Conservation (phyloP, 2,329 filamentous ascomycete genomes). For the Zymoseptoria crescenta region DNA sequence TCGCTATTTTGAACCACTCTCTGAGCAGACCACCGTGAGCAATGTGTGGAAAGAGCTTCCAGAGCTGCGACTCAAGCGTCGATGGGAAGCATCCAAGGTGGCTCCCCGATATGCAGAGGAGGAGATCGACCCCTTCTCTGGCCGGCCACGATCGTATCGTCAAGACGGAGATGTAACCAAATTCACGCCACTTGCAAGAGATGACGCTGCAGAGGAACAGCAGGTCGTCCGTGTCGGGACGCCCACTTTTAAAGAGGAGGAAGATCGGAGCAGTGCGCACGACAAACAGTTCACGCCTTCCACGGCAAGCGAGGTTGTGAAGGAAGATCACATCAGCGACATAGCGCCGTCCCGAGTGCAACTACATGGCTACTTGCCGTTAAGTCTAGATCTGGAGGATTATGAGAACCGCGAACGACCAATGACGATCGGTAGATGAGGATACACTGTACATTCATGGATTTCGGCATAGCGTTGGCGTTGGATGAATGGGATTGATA, state of each 20-base stretch:
- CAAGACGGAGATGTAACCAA: not conserved
- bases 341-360: conserved; percentile 5
- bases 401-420: conserved; percentile 16
- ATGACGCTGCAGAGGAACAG: not conserved
- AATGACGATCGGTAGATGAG: conserved; percentile 8
- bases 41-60: not conserved
- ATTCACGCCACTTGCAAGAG: not conserved
- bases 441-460: not conserved
- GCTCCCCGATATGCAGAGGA: not conserved
- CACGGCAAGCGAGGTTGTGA: not conserved
- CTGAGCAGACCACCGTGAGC: not conserved
- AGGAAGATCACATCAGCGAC: not conserved
- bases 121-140: not conserved
- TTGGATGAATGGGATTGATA: not conserved
- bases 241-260: not conserved
- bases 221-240: not conserved
- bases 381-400: conserved; percentile 7
- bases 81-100: not conserved
- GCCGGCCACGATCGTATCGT: not conserved
- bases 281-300: not conserved
- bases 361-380: conserved; percentile 8
- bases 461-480: conserved; percentile 17
- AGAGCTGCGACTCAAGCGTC: not conserved
- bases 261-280: not conserved
- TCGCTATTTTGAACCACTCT: not conserved